These are phyloP conservation scores for Protomyces inouyei DNA, from an alignment of 1,139 yeast genomes.

Conservation along the genomic window DNA sequence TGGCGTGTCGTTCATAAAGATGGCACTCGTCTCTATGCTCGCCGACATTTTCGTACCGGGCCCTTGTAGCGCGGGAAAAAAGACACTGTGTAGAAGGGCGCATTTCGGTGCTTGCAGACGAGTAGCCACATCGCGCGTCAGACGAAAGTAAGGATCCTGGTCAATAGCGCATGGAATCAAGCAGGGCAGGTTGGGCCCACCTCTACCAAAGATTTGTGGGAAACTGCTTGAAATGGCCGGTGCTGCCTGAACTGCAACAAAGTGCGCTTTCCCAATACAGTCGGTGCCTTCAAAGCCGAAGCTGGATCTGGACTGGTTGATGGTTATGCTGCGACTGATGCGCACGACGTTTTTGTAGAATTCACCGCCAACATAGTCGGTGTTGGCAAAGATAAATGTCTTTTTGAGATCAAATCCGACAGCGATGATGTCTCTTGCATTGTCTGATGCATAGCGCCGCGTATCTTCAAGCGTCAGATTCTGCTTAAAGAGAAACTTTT, in stretches of 20 bases:
- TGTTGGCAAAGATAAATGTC: constrained; percentile 90
- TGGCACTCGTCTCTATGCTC: constrained; percentile 73
- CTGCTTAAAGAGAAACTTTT: constrained; percentile 90
- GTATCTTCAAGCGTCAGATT: constrained; percentile 85
- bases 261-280: constrained; percentile 89
- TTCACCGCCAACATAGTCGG: constrained; percentile 87
- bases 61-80: constrained; percentile 98
- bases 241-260: constrained; percentile 93
- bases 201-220: constrained; percentile 80
- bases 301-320: constrained; percentile 94
- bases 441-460: constrained; percentile 66
- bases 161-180: constrained; percentile 99
- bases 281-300: constrained; percentile 90
- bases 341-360: constrained; percentile 92
- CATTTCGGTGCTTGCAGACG: constrained; percentile 89
- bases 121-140: constrained; percentile 94
- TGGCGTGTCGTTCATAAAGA: constrained; percentile 91
- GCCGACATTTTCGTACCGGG: constrained; percentile 97
- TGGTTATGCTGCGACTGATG: constrained; percentile 91
- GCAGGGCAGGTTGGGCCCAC: constrained; percentile 78
- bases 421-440: constrained; percentile 89
- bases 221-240: constrained; percentile 93
- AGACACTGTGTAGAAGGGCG: constrained; percentile 84
- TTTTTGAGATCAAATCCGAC: constrained; percentile 92
- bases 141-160: constrained; percentile 91